Base-by-base conservation (phyloP, 2,329 filamentous ascomycete species). In the Periconia macrospinosa region DNA sequence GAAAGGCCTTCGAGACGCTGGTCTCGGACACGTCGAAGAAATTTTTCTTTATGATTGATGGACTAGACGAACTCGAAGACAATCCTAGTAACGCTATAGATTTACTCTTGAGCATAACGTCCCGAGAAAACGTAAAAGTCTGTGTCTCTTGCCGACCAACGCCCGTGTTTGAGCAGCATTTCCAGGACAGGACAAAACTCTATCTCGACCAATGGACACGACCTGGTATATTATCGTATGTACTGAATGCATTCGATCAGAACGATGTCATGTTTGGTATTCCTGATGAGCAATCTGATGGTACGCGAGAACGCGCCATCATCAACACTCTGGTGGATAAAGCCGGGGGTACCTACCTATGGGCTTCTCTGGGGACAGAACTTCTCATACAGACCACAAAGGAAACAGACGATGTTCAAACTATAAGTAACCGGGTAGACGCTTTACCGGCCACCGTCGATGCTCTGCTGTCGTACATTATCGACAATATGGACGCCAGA, bases 21-120 rank as follows among this genome's bases (percentile, higher is more conserved):
- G 54, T 69, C 18, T 60, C 65, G 6, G 68, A 70, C 35, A 52
- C 43, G 3, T 58, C 56, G 9, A 69, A 61, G 49, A 71, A 71
- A 42, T 71, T 70, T 45, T 56, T 69, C 19, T 68, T 72, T 30
- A 59, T 71, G 55, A 54, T 72, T 17, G 68, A 71, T 49, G 68
- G 68, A 3, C 53, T 71, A 2, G 68, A 71, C 49, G 68, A 71
- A 43, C 50, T 63, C n/a, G 65, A 69, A 11, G 62, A 61, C 5
- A 56, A 62, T 42, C 54, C 58, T 1, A 55, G 47, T 2, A 63
- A 67, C 9, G 46, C 68, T 6, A 49, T 71, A 15, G 60, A 65
- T 11, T 43, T 66, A 9, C 41, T 69, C 1, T 14, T 64, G 15
- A 55, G 48, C 14, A 52, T 61, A 6, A 51, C 62, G 3, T 60